These are phyloP conservation scores for Fomitopsis serialis DNA, from an alignment of 768 basidiomycete genomes.

Conservation along the genomic window DNA sequence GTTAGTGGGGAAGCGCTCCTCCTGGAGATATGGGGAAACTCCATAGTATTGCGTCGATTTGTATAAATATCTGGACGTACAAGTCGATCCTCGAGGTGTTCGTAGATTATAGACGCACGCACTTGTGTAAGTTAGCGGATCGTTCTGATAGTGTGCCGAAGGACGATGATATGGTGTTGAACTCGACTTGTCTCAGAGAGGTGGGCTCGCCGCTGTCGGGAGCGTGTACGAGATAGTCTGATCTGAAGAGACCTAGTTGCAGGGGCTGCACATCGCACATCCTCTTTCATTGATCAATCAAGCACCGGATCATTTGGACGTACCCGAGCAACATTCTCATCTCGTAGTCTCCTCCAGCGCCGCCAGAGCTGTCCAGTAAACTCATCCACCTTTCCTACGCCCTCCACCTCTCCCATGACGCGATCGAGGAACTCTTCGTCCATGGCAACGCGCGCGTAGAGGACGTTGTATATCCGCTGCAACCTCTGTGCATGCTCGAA, in stretches of 20 bases:
- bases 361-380: conserved; percentile 86
- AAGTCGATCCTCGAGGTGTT: background rate
- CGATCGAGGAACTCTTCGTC: conserved; percentile 77
- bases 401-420: conserved; percentile 74
- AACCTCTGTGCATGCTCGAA: conserved; percentile 63
- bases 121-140: conserved; percentile 75
- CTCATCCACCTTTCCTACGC: conserved; percentile 78
- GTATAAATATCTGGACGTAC: conserved; percentile 52
- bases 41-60: conserved; percentile 64
- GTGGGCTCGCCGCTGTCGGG: conserved; percentile 29
- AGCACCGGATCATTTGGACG: conserved; percentile 2
- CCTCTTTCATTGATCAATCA: background rate
- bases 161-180: conserved; percentile 93
- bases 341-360: conserved; percentile 74
- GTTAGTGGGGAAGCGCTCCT: conserved; percentile 67
- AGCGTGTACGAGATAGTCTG: conserved; percentile 87
- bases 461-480: conserved; percentile 74
- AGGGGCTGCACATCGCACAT: conserved; percentile 56
- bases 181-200: conserved; percentile 90
- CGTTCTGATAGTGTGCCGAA: conserved; percentile 78
- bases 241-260: conserved; percentile 88
- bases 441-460: conserved; percentile 81
- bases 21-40: conserved; percentile 44
- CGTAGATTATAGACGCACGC: conserved; percentile 6
- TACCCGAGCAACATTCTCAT: conserved; percentile 58